Evolutionary conservation across 208 protist species (phyloP).

Genomic region (Lotmaria passim): DNA sequence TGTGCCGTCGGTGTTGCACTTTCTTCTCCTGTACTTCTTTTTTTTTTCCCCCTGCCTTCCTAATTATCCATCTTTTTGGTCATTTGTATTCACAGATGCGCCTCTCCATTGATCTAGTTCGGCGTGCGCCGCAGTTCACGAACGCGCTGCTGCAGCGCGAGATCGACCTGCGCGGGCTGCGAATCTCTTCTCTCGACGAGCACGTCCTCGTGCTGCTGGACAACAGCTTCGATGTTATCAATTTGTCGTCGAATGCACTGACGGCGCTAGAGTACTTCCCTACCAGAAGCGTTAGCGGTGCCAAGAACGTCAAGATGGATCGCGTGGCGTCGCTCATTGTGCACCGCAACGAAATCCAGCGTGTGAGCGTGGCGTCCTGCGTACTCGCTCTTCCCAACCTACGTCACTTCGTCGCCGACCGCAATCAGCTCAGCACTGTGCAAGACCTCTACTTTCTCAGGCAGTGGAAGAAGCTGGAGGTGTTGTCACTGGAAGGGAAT

Average conservation of each 20-base stretch:
- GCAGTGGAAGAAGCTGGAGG: slow-evolving; percentile 74
- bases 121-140: slow-evolving; percentile 84
- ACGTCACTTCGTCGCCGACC: slow-evolving; percentile 74
- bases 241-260: slow-evolving; percentile 81
- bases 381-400: slow-evolving; percentile 74
- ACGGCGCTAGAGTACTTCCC: slow-evolving; percentile 85
- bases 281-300: slow-evolving; percentile 5
- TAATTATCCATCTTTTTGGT: not conserved
- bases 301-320: slow-evolving; percentile 43
- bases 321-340: slow-evolving; percentile 77
- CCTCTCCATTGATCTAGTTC: slow-evolving; percentile 73
- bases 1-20: too few relatives aligned
- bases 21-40: not conserved
- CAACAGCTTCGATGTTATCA: slow-evolving; percentile 87
- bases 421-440: slow-evolving; percentile 63
- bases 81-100: slow-evolving; percentile 52
- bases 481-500: slow-evolving; percentile 75
- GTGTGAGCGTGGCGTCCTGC: slow-evolving; percentile 79
- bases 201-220: slow-evolving; percentile 63
- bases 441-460: slow-evolving; percentile 72
- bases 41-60: not conserved
- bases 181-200: slow-evolving; percentile 82
- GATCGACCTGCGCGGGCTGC: slow-evolving; percentile 83
- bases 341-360: slow-evolving; percentile 79
- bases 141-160: slow-evolving; percentile 85